Evolutionary conservation across 495 filamentous ascomycete species (phyloP).

Genomic region (Trichoderma orchidacearum): DNA sequence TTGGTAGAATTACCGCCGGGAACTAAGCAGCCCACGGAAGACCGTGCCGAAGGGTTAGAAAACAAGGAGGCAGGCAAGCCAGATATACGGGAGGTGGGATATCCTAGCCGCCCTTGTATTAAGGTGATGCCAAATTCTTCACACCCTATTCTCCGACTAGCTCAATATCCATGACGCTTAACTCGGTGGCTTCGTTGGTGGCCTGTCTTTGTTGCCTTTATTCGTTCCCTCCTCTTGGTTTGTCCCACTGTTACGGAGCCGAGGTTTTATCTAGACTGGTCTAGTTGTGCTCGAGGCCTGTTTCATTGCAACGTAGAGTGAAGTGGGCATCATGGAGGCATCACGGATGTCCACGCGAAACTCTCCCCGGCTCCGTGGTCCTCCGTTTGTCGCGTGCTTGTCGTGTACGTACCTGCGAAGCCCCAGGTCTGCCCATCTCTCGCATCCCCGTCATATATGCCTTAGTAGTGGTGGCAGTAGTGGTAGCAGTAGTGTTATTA

Average conservation of each 20-base stretch:
- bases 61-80: neutral
- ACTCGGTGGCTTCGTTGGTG: neutral
- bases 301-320: no score
- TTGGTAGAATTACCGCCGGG: neutral
- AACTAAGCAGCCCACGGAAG: no score
- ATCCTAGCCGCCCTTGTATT: no score
- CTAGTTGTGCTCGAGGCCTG: neutral
- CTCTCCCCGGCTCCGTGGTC: neutral
- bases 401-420: neutral
- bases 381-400: neutral
- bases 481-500: no score
- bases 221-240: neutral
- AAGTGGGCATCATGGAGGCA: no score
- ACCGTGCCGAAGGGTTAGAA: no score
- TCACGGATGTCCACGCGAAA: no score
- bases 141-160: neutral
- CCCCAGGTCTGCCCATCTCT: neutral
- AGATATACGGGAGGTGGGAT: neutral
- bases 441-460: neutral
- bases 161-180: neutral
- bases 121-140: neutral
- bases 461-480: no score
- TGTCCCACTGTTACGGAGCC: neutral
- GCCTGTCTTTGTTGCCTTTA: neutral
- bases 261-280: neutral